phyloP scores from a whole-genome alignment of 2,329 filamentous ascomycete genomes.

The Leptosphaerulina australis region DNA sequence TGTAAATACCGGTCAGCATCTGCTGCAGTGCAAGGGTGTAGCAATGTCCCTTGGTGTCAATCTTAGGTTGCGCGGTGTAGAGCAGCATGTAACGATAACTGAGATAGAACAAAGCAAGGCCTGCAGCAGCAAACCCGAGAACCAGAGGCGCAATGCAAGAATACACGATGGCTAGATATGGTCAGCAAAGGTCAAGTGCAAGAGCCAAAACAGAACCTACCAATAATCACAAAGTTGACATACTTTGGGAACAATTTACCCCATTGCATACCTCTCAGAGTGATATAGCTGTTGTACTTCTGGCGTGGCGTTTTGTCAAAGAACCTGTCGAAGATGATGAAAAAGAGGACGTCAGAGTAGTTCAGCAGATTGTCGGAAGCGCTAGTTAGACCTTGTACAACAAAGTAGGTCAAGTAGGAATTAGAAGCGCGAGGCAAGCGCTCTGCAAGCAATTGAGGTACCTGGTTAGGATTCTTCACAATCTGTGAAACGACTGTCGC shows the following conservation, averaged over 20 bases:
- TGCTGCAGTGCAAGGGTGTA: constrained; percentile 90
- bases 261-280: constrained; percentile 46
- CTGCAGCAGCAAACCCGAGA: constrained; percentile 78
- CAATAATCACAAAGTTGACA: constrained; percentile 50
- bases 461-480: constrained; percentile 64
- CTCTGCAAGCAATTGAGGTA: constrained; percentile 69
- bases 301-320: constrained; percentile 72
- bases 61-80: constrained; percentile 79
- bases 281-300: constrained; percentile 46
- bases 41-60: constrained; percentile 86
- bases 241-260: constrained; percentile 51
- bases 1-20: constrained; percentile 80
- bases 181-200: constrained; percentile 17
- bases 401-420: constrained; percentile 94
- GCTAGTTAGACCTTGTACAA: constrained; percentile 85
- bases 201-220: constrained; percentile 27
- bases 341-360: constrained; percentile 73
- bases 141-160: constrained; percentile 86
- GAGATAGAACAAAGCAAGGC: constrained; percentile 80
- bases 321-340: constrained; percentile 74
- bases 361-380: constrained; percentile 78
- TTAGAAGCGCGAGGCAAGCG: constrained; percentile 85
- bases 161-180: constrained; percentile 73
- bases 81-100: constrained; percentile 91
- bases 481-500: constrained; percentile 70